Evolutionary conservation across 1,139 yeast species (phyloP).

Genomic region (Saccharomyces hybrid): DNA sequence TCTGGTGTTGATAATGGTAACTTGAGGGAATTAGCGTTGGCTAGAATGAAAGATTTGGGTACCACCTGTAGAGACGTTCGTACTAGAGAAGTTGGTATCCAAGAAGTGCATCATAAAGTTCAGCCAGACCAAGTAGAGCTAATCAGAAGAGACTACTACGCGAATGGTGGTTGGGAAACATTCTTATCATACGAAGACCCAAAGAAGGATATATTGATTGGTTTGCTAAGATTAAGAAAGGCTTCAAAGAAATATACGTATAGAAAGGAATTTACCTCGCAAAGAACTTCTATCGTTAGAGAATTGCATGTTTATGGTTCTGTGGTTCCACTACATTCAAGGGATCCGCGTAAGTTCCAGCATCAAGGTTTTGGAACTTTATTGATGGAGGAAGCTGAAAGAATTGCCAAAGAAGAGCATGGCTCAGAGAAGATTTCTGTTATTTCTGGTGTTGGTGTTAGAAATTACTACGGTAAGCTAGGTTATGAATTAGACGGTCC

Average conservation of each 20-base stretch:
- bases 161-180: conserved; percentile 99
- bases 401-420: conserved; percentile 92
- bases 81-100: conserved; percentile 97
- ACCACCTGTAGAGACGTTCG: conserved; percentile 95
- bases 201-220: conserved; percentile 89
- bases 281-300: conserved; percentile 87
- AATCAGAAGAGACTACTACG: conserved; percentile 90
- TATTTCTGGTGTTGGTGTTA: conserved; percentile 94
- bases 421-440: conserved; percentile 88
- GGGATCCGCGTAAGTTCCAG: conserved; percentile 96
- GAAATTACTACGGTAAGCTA: conserved; percentile 86
- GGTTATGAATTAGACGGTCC: conserved; percentile 95
- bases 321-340: conserved; percentile 92
- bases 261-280: conserved; percentile 76
- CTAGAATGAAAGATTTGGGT: conserved; percentile 97
- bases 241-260: conserved; percentile 86
- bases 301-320: conserved; percentile 97
- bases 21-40: conserved; percentile 86
- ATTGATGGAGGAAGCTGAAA: conserved; percentile 95
- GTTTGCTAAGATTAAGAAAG: conserved; percentile 77
- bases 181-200: conserved; percentile 95
- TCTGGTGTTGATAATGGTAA: conserved; percentile 98
- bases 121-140: conserved; percentile 96
- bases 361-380: conserved; percentile 98
- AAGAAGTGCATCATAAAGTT: conserved; percentile 94